These are phyloP conservation scores for Veloboletus limbatus DNA, from an alignment of 1,284 basidiomycete species.

Conservation along the genomic window DNA sequence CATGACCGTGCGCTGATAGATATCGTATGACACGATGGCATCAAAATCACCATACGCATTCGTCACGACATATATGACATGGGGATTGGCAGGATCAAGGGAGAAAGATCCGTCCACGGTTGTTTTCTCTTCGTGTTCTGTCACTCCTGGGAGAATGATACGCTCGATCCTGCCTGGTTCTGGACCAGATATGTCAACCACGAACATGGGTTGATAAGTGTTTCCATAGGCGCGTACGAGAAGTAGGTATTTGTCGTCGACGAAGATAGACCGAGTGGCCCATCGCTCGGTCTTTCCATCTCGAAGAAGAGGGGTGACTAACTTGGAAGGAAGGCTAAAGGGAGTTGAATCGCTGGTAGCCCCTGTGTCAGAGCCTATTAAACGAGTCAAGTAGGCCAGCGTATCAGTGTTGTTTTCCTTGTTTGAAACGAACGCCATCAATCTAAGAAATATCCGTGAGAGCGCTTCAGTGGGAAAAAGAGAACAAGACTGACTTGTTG, in stretches of 20 bases:
- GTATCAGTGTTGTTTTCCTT: conserved; percentile 38
- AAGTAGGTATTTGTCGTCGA: conserved; percentile 36
- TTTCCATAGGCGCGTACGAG: conserved; percentile 29
- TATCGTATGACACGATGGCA: conserved; percentile 34
- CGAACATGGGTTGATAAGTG: conserved; percentile 29
- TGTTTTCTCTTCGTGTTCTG: conserved; percentile 29
- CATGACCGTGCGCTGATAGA: conserved; percentile 24
- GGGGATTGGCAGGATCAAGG: conserved; percentile 23
- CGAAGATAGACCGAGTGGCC: conserved; percentile 29
- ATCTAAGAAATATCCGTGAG: conserved; percentile 20
- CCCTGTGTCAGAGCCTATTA: conserved; percentile 31
- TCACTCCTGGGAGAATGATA: conserved; percentile 32
- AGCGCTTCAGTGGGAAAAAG: neutral
- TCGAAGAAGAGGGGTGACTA: conserved; percentile 31
- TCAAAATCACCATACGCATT: conserved; percentile 37
- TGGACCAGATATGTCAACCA: conserved; percentile 34
- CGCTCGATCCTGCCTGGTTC: conserved; percentile 24
- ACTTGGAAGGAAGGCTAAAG: conserved; percentile 30
- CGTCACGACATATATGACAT: conserved; percentile 32
- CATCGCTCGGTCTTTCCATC: conserved; percentile 32
- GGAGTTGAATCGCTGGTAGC: conserved; percentile 21
- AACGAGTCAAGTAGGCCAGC: conserved; percentile 31
- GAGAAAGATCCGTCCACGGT: conserved; percentile 28
- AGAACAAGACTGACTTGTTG: conserved; percentile 28
- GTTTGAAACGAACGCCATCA: conserved; percentile 37